Conservation (phyloP, 108 stramenopile species). For the Bacterosira constricta region DNA sequence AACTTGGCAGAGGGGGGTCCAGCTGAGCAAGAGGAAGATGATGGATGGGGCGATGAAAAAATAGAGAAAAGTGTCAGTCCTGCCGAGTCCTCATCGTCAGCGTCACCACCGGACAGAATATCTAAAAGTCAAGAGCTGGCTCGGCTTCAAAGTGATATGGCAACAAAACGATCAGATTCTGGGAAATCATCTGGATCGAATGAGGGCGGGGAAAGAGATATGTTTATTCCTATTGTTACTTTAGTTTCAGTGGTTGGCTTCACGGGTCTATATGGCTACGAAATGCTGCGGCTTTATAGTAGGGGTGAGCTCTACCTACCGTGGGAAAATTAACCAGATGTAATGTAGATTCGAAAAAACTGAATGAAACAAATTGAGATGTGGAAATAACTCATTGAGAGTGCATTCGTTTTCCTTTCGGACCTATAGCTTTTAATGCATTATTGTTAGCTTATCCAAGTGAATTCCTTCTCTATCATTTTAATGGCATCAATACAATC, state of each 20-base stretch:
- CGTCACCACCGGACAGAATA: slow-evolving; percentile 4
- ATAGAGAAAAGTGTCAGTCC: too few species aligned
- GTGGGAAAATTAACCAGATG: slow-evolving; percentile 48
- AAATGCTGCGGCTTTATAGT: slow-evolving; percentile 67
- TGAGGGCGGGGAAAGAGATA: slow-evolving; percentile 23
- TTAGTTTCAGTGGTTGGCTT: slow-evolving; percentile 62
- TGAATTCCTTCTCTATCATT: too few species aligned
- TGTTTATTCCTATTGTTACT: slow-evolving; percentile 80
- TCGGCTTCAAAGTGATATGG: slow-evolving; percentile 13
- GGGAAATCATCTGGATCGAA: background rate
- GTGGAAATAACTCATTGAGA: too few species aligned
- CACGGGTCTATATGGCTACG: slow-evolving; percentile 71
- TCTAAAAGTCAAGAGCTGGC: slow-evolving; percentile 32
- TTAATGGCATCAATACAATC: too few species aligned
- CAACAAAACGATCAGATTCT: slow-evolving; percentile 5
- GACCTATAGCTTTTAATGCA: too few species aligned
- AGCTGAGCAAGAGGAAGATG: slow-evolving; percentile 31
- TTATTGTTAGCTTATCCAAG: too few species aligned
- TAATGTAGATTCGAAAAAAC: too few species aligned
- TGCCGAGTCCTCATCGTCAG: background rate
- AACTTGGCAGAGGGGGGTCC: too few species aligned
- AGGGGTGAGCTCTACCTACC: slow-evolving; percentile 76
- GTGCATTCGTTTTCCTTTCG: too few species aligned
- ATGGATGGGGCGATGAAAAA: slow-evolving; percentile 20
- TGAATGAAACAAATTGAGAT: too few species aligned